A percentile compares a stretch with the other conserved stretches of the same genome.
These are phyloP conservation scores for Calonectria pteridis DNA, from an alignment of 2,329 filamentous ascomycete species.

Conservation along the genomic window DNA sequence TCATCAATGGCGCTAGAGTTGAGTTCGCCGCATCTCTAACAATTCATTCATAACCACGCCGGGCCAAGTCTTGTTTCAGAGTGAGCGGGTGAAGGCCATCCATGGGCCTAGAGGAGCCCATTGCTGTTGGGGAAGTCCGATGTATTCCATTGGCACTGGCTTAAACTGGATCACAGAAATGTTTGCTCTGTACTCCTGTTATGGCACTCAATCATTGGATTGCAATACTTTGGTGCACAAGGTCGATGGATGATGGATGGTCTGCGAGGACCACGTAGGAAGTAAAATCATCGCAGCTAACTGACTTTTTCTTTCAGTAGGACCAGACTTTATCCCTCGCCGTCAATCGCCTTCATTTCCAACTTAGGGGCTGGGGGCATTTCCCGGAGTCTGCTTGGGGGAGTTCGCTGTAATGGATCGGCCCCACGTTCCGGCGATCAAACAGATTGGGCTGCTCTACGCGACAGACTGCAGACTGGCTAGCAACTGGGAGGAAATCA, in stretches of 20 bases:
- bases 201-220: not conserved
- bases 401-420: not conserved
- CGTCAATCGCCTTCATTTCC: too few relatives aligned
- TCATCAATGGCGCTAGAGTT: too few relatives aligned
- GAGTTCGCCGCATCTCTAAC: not conserved
- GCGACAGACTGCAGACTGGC: not conserved
- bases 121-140: not conserved
- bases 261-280: not conserved
- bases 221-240: not conserved
- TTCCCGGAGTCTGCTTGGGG: not conserved
- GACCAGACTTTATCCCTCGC: too few relatives aligned
- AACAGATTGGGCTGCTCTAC: not conserved
- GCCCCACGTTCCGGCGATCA: slow-evolving; percentile 3
- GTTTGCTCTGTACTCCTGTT: not conserved
- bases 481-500: not conserved
- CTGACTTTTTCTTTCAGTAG: too few relatives aligned
- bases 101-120: not conserved
- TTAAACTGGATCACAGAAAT: not conserved
- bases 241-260: not conserved
- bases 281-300: not conserved
- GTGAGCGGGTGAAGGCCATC: not conserved
- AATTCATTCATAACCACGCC: slow-evolving; percentile 1
- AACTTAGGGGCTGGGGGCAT: not conserved
- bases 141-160: not conserved
- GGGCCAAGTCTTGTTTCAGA: not conserved